Percentiles rank a stretch among this genome's conserved stretches.
Conservation (phyloP, 2,329 filamentous ascomycete species). For the Coniochaeta prunicola region DNA sequence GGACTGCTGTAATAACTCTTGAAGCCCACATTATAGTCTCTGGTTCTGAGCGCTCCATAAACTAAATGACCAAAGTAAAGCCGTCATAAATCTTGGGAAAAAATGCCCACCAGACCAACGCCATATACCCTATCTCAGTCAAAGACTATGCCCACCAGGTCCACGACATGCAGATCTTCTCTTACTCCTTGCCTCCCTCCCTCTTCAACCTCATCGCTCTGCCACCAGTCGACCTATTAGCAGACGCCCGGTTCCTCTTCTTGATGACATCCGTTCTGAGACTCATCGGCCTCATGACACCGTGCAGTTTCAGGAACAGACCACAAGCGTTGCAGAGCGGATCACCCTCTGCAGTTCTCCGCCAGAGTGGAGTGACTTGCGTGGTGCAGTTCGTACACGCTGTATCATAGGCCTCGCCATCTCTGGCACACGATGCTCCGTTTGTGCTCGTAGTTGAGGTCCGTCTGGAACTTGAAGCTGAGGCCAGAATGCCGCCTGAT, state of each 20-base stretch:
- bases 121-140: neutral
- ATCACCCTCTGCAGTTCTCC: conserved; percentile 93
- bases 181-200: conserved; percentile 39
- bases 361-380: conserved; percentile 94
- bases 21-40: too few relatives aligned
- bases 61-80: neutral
- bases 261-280: conserved; percentile 99
- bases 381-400: conserved; percentile 89
- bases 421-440: neutral
- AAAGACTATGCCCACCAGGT: too few relatives aligned
- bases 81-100: too few relatives aligned
- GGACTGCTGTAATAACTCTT: too few relatives aligned
- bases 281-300: conserved; percentile 90
- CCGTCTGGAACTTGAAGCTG: neutral
- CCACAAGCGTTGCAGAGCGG: conserved; percentile 98
- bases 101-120: too few relatives aligned
- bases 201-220: conserved; percentile 53
- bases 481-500: neutral
- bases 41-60: too few relatives aligned
- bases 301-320: conserved; percentile 89
- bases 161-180: neutral
- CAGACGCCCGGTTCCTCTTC: conserved; percentile 78
- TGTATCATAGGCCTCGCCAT: neutral
- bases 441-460: neutral
- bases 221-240: conserved; percentile 53